Evolutionary conservation across 2,329 filamentous ascomycete genomes (phyloP), one percentile per base, ranked within the genome.

Genomic region (Fusarium sp.): DNA sequence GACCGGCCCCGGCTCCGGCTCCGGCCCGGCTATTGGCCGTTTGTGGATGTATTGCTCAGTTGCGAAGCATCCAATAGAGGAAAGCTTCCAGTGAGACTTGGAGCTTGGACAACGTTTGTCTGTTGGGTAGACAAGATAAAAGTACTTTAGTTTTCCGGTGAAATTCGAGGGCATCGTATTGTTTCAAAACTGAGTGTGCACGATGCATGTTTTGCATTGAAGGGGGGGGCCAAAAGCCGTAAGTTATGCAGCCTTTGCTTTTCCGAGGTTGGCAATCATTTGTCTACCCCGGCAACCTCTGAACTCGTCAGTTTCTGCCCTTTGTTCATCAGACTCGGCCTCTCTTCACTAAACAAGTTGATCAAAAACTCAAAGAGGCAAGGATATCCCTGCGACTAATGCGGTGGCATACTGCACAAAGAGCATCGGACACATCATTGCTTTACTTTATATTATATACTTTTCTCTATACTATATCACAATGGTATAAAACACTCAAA

Each of bases 401-500:
- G 14, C 21, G 10, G n/a, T 29, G 36, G 19, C 17, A 21, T 29
- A n/a, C 13, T 21, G 15, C 23, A n/a, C 10, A 27, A 9, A 8
- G 25, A 2, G 35, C 13, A 33, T 49, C 2, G 9, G 9, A 23
- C 3, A 27, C 11, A 7, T 9, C 23, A 8, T 25, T 25, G 4
- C 9, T 29, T 29, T n/a, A 19, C 17, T 32, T 44, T 6, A 31
- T 33, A 32, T 23, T 50, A 48, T 63, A 19, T 41, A 43, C 44
- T 48, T 46, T 39, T 54, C 15, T 49, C 41, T 63, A 45, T 55
- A 53, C 3, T 33, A 13, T 33, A 33, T 33, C 11, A 31, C 37
- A 27, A 41, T 51, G 52, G 33, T 66, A 63, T 65, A 53, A 65
- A 19, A 19, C 58, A 65, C 23, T 37, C 53, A 36, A 66, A 66